Evolutionary conservation across 768 basidiomycete genomes (phyloP), one percentile per base, ranked within the genome.

Genomic region (Tylopilus balloui): DNA sequence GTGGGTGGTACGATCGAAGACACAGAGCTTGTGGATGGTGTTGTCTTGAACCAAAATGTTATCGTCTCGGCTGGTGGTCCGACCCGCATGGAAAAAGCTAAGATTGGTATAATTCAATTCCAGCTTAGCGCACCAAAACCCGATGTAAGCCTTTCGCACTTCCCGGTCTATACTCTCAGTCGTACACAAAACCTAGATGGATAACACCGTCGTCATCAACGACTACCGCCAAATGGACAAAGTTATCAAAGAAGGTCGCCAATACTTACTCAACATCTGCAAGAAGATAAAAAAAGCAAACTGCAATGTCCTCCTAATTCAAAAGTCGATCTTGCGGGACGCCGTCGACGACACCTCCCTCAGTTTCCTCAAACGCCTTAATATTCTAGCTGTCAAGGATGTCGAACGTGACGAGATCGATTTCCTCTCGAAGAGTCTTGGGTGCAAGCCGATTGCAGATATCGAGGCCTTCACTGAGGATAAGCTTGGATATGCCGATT

Each of bases 211-310:
- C 37, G 88, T 98, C 44, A 97, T 99, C 59, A 98, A 95, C 55
- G 95, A 99, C 71, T 99, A 99, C 73, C 86, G 96, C 15, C 96
- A 97, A 68, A 98, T 99, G 95, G 96, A 98, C 78, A 96, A 97
- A 69, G 93, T 98, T 51, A 86, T 99, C 71, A 98, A 99, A 71
- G 96, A 99, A 70, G 95, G 95, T 50, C 88, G 96, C 39, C 91
- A 94, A 69, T 98, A 99, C 69, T 80, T 99, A 50, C 83, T 99
- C 62, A 97, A 93, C 67, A 81, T 98, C 46, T 95, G 92, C 83
- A 98, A 98, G 72, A 94, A 93, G 71, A 98, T 99, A 72, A 99
- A 98, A 70, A 97, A 96, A 72, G 86, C 93, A n/a, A 94, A 94
- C 58, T 98, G 96, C 79, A 99, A 98, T 61, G 96, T 97, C 43